A percentile compares a stretch with the other conserved stretches of the same genome.
Evolutionary conservation across 257 asterid genomes (phyloP).

Genomic region (Cinchona pubescens): DNA sequence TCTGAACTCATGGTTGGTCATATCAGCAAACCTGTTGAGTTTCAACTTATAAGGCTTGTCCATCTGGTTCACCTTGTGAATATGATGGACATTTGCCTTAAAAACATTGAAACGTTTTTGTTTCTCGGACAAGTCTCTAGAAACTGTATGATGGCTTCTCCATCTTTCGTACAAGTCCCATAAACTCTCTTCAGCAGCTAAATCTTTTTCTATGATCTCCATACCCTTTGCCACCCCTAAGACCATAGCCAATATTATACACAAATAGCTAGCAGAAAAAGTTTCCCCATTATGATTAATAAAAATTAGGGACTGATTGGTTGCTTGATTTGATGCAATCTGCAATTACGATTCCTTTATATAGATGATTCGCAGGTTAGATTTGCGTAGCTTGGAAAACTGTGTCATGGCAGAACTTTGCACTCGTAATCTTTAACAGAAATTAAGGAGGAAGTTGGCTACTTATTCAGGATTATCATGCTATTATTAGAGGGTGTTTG

Average conservation of each 20-base stretch:
- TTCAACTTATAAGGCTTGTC: slow-evolving; percentile 76
- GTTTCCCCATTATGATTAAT: slow-evolving; percentile 21
- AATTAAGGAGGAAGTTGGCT: slow-evolving; percentile 28
- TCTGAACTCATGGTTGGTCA: slow-evolving; percentile 73
- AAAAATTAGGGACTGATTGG: neutral
- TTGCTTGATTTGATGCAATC: neutral
- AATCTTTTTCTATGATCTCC: slow-evolving; percentile 71
- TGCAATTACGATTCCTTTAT: slow-evolving; percentile 5
- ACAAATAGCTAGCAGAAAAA: slow-evolving; percentile 33
- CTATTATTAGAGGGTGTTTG: slow-evolving; percentile 47
- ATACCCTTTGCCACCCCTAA: slow-evolving; percentile 43
- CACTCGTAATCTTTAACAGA: slow-evolving; percentile 18
- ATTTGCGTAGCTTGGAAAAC: slow-evolving; percentile 5
- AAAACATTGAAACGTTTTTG: slow-evolving; percentile 74
- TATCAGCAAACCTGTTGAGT: slow-evolving; percentile 72
- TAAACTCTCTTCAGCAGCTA: slow-evolving; percentile 70
- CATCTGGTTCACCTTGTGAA: slow-evolving; percentile 66
- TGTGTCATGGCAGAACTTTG: slow-evolving; percentile 24
- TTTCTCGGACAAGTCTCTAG: slow-evolving; percentile 62
- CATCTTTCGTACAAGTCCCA: slow-evolving; percentile 74
- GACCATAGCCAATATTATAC: slow-evolving; percentile 31
- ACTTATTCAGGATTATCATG: slow-evolving; percentile 14
- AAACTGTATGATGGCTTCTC: slow-evolving; percentile 77
- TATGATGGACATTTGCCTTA: slow-evolving; percentile 63
- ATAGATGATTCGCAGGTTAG: slow-evolving; percentile 18